A percentile compares a stretch with the other conserved stretches of the same genome.
These are phyloP conservation scores for Stylonectria norvegica DNA, from an alignment of 2,329 filamentous ascomycete genomes.

Conservation along the genomic window DNA sequence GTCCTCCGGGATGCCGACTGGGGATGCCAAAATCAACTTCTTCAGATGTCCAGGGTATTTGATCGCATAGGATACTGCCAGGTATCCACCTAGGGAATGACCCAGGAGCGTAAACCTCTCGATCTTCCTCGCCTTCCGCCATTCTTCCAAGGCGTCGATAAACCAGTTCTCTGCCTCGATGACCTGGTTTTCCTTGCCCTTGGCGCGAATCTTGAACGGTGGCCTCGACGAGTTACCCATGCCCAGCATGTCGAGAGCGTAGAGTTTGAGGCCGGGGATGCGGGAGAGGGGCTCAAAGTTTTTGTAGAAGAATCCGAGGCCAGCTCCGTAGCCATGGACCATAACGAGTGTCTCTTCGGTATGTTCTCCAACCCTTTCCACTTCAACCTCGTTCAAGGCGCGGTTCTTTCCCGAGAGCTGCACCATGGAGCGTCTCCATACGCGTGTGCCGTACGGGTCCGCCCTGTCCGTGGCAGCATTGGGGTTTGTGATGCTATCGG, in stretches of 20 bases:
- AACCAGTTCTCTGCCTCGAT: slow-evolving; percentile 93
- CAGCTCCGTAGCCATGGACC: slow-evolving; percentile 94
- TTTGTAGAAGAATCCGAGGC: slow-evolving; percentile 96
- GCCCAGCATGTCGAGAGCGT: slow-evolving; percentile 89
- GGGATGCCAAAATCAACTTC: slow-evolving; percentile 92
- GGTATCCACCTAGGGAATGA: slow-evolving; percentile 91
- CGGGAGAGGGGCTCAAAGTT: slow-evolving; percentile 89
- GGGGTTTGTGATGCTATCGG: slow-evolving; percentile 58
- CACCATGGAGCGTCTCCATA: slow-evolving; percentile 85
- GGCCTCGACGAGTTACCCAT: slow-evolving; percentile 90
- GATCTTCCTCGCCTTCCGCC: slow-evolving; percentile 83
- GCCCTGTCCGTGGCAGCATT: slow-evolving; percentile 42
- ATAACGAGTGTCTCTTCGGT: slow-evolving; percentile 87
- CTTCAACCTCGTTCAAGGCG: slow-evolving; percentile 86
- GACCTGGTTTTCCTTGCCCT: slow-evolving; percentile 75
- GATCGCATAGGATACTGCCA: slow-evolving; percentile 89
- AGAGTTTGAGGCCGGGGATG: slow-evolving; percentile 78
- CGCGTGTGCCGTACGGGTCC: slow-evolving; percentile 80
- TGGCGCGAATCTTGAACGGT: slow-evolving; percentile 78
- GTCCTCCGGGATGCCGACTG: slow-evolving; percentile 91
- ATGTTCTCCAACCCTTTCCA: slow-evolving; percentile 77
- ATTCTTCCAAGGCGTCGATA: slow-evolving; percentile 92
- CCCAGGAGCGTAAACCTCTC: slow-evolving; percentile 91
- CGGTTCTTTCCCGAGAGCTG: slow-evolving; percentile 80
- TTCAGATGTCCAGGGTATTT: slow-evolving; percentile 95